These are phyloP conservation scores for Barbatosphaeria neglecta DNA, from an alignment of 495 filamentous ascomycete species.

Conservation along the genomic window DNA sequence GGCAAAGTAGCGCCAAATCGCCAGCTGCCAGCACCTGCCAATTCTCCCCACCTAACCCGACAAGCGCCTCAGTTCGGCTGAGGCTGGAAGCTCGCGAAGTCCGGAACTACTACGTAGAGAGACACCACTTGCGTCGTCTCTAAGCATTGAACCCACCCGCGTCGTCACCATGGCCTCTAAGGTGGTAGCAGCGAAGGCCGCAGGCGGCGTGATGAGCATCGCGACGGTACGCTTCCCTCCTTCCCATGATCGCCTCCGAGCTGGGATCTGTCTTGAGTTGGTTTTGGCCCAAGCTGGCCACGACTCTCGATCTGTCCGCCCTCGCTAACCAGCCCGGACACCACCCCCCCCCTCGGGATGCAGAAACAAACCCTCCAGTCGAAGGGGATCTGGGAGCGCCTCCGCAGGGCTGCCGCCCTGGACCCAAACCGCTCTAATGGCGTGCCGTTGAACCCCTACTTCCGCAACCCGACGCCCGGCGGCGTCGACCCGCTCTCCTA, in stretches of 20 bases:
- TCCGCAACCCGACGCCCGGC: slow-evolving; percentile 79
- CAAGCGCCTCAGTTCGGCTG: no score
- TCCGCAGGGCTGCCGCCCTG: slow-evolving; percentile 67
- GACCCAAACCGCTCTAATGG: slow-evolving; percentile 86
- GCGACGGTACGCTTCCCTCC: slow-evolving; percentile 21
- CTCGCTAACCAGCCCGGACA: not conserved
- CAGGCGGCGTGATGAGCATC: slow-evolving; percentile 32
- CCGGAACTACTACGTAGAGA: no score
- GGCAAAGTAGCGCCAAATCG: not conserved
- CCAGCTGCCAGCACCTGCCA: no score
- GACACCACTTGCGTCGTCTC: not conserved
- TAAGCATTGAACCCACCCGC: not conserved
- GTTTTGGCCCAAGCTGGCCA: not conserved
- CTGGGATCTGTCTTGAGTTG: not conserved
- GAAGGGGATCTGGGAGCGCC: slow-evolving; percentile 72
- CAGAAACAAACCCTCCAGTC: slow-evolving; percentile 98
- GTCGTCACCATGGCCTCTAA: slow-evolving; percentile 41
- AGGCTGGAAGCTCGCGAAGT: no score
- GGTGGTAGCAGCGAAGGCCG: slow-evolving; percentile 38
- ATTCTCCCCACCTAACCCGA: no score
- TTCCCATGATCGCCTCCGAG: not conserved
- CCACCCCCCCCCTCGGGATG: not conserved
- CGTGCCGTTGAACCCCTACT: slow-evolving; percentile 85
- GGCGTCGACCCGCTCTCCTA: slow-evolving; percentile 63
- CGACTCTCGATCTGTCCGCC: no score